These are phyloP conservation scores for Penicillium coprophilum DNA, from an alignment of 495 filamentous ascomycete species.

Conservation along the genomic window DNA sequence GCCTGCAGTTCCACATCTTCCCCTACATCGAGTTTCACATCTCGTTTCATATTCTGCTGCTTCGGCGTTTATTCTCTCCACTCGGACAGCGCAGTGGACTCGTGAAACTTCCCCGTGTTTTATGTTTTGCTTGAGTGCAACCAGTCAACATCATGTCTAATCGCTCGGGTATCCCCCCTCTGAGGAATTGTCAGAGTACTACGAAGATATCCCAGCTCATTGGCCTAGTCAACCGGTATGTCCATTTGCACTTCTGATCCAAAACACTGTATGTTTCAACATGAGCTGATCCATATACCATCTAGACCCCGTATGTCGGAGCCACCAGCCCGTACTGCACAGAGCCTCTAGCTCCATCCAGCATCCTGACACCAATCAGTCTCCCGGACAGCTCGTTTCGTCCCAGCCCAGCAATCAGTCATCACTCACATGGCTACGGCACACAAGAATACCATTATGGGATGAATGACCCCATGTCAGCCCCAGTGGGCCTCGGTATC, in stretches of 20 bases:
- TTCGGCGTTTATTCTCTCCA: slow-evolving; percentile 10
- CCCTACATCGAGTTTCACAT: slow-evolving; percentile 5
- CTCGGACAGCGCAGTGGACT: slow-evolving; percentile 1
- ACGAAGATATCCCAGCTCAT: slow-evolving; percentile 27
- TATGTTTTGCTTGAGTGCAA: slow-evolving; percentile 26
- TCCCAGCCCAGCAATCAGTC: slow-evolving; percentile 41
- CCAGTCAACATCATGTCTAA: slow-evolving; percentile 29
- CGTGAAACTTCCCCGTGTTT: slow-evolving; percentile 23
- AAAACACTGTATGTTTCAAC: slow-evolving; percentile 5
- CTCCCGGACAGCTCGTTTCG: slow-evolving; percentile 41
- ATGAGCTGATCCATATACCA: slow-evolving; percentile 9
- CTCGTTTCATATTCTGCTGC: slow-evolving; percentile 8
- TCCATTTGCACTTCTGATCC: not conserved
- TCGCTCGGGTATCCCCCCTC: slow-evolving; percentile 22
- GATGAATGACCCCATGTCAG: slow-evolving; percentile 28
- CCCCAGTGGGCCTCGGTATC: slow-evolving; percentile 43
- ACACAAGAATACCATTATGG: slow-evolving; percentile 35
- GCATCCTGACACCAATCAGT: slow-evolving; percentile 42
- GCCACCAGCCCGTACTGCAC: slow-evolving; percentile 36
- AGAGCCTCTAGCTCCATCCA: slow-evolving; percentile 29
- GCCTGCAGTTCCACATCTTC: slow-evolving; percentile 3
- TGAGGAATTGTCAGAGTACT: slow-evolving; percentile 34
- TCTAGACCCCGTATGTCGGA: slow-evolving; percentile 32
- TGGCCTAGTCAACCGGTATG: slow-evolving; percentile 43
- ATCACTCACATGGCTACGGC: slow-evolving; percentile 37